Evolutionary conservation across 129 eudicot species (phyloP), one percentile per base, ranked within the genome.

Genomic region (Flaveria ramosissima): DNA sequence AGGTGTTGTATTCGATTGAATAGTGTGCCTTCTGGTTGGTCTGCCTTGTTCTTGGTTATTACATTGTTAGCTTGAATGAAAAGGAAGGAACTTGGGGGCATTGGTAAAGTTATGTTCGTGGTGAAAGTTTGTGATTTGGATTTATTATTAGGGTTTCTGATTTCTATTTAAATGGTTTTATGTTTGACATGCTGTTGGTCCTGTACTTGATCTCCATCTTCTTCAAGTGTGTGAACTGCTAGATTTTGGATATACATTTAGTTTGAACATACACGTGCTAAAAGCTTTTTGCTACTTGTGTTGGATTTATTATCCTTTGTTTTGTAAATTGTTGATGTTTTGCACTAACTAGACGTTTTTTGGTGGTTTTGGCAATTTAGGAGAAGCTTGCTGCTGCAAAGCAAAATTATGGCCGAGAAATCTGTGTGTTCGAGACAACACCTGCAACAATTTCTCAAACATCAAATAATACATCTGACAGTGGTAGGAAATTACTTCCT

Each of bases 391-490:
- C 68, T 51, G 88, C 88, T 74, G 98, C 89, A 21, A 90, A 82
- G 78, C 85, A 84, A 73, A 89, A 53, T 68, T 88, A 80, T 77
- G 98, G 98, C 39, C 83, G 92, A 75, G 98, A 90, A 41, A 85
- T 93, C 41, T 85, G 90, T 72, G 96, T 93, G 13, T 90, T 93
- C 65, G 90, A 90, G 83, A 93, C 98, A 27, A 72, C 84, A 67
- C 3, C 76, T 17, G 71, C 91, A 45, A 80, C 80, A 27, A 20
- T 80, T 46, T 83, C 98, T 65, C 85, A 80, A 62, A 70, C 85
- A 3, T 65, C 87, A 15, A 61, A 30, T 73, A 74, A 65, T 80
- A 82, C 73, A 57, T 85, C 91, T 16, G 80, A 60, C 46, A 56
- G 50, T 68, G 95, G 97, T 92, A 86, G 43, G 56, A 5, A 53